These are phyloP conservation scores for Lentinula sp. DNA, from an alignment of 768 basidiomycete species.

Conservation along the genomic window DNA sequence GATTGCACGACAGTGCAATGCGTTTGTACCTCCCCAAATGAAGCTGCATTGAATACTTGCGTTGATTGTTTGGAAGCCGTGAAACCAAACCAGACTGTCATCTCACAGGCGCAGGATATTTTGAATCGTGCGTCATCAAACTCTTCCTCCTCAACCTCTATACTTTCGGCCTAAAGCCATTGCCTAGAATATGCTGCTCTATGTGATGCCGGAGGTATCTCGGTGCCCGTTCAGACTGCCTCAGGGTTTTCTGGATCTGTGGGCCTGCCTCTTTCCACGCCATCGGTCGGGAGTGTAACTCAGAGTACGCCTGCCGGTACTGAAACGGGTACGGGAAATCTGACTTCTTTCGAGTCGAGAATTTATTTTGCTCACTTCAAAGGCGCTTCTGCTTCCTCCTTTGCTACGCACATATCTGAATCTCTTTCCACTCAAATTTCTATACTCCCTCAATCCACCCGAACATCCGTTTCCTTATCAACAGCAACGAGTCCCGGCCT, in stretches of 20 bases:
- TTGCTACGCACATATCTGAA: neutral
- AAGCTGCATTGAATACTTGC: neutral
- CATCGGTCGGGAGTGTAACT: neutral
- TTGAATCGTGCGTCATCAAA: slow-evolving; percentile 1
- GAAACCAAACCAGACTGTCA: neutral
- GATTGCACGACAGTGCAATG: slow-evolving; percentile 1
- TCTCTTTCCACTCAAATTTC: neutral
- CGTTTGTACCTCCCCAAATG: slow-evolving; percentile 1
- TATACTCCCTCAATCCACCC: neutral
- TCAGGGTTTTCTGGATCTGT: slow-evolving; percentile 6
- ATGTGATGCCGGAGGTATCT: neutral
- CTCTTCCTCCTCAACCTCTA: too few species aligned
- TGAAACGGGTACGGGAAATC: neutral
- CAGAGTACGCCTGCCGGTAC: neutral
- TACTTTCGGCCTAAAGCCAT: neutral
- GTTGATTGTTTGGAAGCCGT: slow-evolving; percentile 6
- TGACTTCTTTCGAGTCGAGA: neutral
- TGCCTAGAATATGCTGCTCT: neutral
- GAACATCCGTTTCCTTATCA: neutral
- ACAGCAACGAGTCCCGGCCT: neutral
- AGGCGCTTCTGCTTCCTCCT: neutral
- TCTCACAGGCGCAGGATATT: slow-evolving; percentile 3
- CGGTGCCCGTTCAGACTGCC: slow-evolving; percentile 1
- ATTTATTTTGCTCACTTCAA: neutral
- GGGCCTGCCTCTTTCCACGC: neutral